A percentile compares a stretch with the other conserved stretches of the same genome.
Evolutionary conservation across 1,284 basidiomycete genomes (phyloP).

Genomic region (Trametes pubescens): DNA sequence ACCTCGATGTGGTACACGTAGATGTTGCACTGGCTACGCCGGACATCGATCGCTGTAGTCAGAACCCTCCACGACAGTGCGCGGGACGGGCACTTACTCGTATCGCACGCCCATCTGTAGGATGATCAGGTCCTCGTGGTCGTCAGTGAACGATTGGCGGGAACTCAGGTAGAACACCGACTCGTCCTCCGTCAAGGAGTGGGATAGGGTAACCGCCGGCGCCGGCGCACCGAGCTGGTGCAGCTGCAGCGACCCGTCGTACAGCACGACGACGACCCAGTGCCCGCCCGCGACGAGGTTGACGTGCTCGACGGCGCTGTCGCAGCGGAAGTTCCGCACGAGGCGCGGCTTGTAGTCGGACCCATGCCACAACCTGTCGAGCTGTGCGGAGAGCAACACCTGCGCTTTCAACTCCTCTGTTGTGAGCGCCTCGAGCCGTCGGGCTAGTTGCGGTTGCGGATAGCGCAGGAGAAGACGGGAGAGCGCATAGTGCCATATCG

Average conservation of each 20-base stretch:
- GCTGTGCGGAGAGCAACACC: slow-evolving; percentile 26
- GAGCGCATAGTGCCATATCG: slow-evolving; percentile 27
- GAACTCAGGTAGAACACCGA: slow-evolving; percentile 34
- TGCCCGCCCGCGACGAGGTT: slow-evolving; percentile 29
- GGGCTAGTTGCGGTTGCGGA: slow-evolving; percentile 26
- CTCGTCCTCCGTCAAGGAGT: slow-evolving; percentile 29
- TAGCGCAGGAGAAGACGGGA: slow-evolving; percentile 26
- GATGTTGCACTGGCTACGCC: slow-evolving; percentile 31
- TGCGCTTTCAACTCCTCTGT: slow-evolving; percentile 22
- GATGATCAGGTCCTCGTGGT: slow-evolving; percentile 32
- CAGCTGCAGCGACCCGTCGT: slow-evolving; percentile 31
- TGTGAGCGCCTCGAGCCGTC: slow-evolving; percentile 16
- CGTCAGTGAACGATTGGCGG: slow-evolving; percentile 27
- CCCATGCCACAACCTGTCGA: slow-evolving; percentile 28
- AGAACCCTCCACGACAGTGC: not conserved
- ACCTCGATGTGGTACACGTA: slow-evolving; percentile 32
- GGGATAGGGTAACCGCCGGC: slow-evolving; percentile 27
- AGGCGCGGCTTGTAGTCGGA: slow-evolving; percentile 24
- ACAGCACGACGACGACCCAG: slow-evolving; percentile 30
- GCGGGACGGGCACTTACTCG: slow-evolving; percentile 23
- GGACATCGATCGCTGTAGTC: slow-evolving; percentile 8
- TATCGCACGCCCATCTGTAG: slow-evolving; percentile 34
- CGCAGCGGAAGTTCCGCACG: slow-evolving; percentile 21
- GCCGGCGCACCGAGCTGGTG: slow-evolving; percentile 26
- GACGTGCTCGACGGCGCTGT: slow-evolving; percentile 27